These are phyloP conservation scores for Paramecium sexaurelia DNA, from an alignment of 73 alveolate genomes.

Conservation along the genomic window DNA sequence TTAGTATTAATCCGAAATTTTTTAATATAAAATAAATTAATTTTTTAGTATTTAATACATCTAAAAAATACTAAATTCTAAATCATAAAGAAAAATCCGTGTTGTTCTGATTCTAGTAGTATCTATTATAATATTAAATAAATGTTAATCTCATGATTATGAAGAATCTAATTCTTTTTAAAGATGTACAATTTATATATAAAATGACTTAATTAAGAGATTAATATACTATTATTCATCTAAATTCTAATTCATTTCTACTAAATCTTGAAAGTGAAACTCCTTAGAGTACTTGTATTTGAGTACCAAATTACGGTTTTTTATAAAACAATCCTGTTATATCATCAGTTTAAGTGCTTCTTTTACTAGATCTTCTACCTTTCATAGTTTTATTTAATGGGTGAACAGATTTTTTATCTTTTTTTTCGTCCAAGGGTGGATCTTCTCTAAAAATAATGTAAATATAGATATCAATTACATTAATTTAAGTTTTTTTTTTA, in stretches of 20 bases:
- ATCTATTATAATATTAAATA: no score
- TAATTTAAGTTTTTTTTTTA: conserved; percentile 11
- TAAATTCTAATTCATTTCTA: neutral
- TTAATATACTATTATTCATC: neutral
- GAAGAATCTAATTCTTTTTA: no score
- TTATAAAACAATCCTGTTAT: neutral
- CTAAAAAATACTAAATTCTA: no score
- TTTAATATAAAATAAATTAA: neutral
- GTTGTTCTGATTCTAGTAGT: no score
- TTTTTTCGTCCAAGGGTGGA: neutral
- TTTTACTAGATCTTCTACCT: neutral
- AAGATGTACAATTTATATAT: no score
- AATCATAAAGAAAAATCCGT: no score
- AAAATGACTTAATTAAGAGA: no score
- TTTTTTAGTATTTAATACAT: neutral
- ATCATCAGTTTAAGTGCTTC: neutral
- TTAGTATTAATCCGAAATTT: neutral
- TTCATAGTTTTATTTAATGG: neutral
- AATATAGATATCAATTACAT: neutral
- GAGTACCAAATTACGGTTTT: conserved; percentile 1
- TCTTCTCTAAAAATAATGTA: neutral
- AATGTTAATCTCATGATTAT: no score
- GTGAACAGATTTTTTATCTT: neutral
- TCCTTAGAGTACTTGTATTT: neutral
- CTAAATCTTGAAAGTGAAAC: neutral